Evolutionary conservation across 176 grass and related monocot genomes (phyloP), one percentile per base, ranked within the genome.

Genomic region (Alloteropsis semialata): DNA sequence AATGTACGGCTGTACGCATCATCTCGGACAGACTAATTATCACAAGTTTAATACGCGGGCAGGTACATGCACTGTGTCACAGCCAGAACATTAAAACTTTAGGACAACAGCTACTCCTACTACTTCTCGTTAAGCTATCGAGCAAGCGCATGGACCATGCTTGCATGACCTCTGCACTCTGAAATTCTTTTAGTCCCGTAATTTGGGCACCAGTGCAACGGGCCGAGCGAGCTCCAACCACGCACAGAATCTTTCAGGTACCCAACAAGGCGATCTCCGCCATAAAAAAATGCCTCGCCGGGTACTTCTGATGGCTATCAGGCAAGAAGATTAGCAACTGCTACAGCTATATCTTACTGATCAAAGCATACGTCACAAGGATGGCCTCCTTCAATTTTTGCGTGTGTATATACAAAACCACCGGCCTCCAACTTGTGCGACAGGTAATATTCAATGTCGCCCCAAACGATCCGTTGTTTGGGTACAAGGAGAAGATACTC

Each of bases 381-480:
- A 46, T 82, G 72, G 7, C 16, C 60, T 22, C 28, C 6, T 19
- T 10, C 14, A 71, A 29, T 29, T 46, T 18, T 14, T 29, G 3
- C 37, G 51, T 39, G 51, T 43, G 18, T 65, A 82, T 48, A 56
- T 12, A n/a, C n/a, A n/a, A 72, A 65, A 66, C 38, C 65, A 21
- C 16, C n/a, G 38, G 73, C 59, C 74, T 78, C 88, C 79, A 83
- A 87, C 88, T 79, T 83, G 88, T 45, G 74, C 62, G 88, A 75
- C 84, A 79, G 45, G 81, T 51, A 78, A 67, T 90, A 82, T 69
- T 87, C 58, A 67, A 42, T 74, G 57, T 29, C 25, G 17, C 6
- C 64, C 56, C 74, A 79, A 56, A 33, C 2, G 69, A 82, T 41
- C 49, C 62, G 28, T 48, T 77, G 78, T 42, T 60, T 75, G 59